Evolutionary conservation across 495 filamentous ascomycete genomes (phyloP).

Genomic region (Talaromyces liani): DNA sequence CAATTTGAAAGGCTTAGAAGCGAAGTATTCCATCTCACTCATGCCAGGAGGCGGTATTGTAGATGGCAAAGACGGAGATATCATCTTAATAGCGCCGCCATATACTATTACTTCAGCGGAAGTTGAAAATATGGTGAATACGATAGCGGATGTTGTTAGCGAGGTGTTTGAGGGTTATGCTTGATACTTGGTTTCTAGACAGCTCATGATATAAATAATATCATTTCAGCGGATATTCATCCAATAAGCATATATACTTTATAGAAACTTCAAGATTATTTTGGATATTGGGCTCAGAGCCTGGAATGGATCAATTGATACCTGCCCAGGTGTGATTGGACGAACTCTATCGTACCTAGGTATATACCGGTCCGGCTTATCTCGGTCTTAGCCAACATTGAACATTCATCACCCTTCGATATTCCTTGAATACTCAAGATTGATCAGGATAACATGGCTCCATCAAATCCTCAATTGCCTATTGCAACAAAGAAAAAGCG

Average conservation of each 20-base stretch:
- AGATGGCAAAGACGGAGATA: slow-evolving; percentile 62
- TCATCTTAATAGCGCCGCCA: slow-evolving; percentile 64
- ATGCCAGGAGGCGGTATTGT: slow-evolving; percentile 63
- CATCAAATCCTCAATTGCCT: not conserved
- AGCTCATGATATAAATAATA: not conserved
- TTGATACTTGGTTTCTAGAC: not conserved
- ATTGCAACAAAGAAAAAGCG: not conserved
- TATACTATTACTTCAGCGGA: slow-evolving; percentile 35
- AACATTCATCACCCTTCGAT: not conserved
- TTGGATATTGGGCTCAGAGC: too few relatives aligned
- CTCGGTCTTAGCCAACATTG: not conserved
- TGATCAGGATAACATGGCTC: not conserved
- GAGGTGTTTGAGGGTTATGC: not conserved
- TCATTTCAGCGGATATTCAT: too few relatives aligned
- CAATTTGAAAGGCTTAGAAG: slow-evolving; percentile 39
- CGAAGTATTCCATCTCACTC: slow-evolving; percentile 52
- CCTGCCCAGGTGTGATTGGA: not conserved
- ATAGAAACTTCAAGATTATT: too few relatives aligned
- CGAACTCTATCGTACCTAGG: not conserved
- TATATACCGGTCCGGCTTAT: not conserved
- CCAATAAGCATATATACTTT: too few relatives aligned
- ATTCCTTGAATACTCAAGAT: not conserved
- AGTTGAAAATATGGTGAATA: not conserved
- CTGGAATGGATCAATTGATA: too few relatives aligned
- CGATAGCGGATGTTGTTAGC: not conserved